Percentiles rank a stretch among this genome's conserved stretches.
These are phyloP conservation scores for Ceratobasidium theobromae DNA, from an alignment of 1,284 basidiomycete genomes.

Conservation along the genomic window DNA sequence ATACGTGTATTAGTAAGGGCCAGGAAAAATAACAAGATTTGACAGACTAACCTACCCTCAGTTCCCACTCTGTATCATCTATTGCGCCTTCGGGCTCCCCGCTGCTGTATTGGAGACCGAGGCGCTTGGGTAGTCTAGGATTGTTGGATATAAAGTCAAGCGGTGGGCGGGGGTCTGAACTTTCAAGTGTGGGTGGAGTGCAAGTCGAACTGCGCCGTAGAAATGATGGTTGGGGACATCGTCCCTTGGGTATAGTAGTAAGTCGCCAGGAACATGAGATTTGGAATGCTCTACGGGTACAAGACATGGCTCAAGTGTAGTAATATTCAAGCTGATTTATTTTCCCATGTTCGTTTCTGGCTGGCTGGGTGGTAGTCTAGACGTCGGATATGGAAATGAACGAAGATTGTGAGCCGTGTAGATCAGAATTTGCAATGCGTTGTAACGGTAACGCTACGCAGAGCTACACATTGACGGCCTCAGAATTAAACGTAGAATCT, in stretches of 20 bases:
- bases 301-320: no score
- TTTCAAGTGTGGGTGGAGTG: not conserved
- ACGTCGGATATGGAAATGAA: no score
- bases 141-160: conserved; percentile 15
- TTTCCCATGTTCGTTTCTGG: not conserved
- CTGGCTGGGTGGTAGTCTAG: no score
- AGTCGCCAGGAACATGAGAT: no score
- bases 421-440: no score
- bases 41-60: conserved; percentile 41
- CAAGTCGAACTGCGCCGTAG: not conserved
- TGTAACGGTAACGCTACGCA: no score
- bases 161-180: not conserved
- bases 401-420: no score
- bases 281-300: no score
- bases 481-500: no score
- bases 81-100: conserved; percentile 13
- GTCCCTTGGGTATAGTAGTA: no score
- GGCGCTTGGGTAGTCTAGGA: not conserved
- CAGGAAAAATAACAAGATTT: conserved; percentile 19
- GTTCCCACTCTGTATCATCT: conserved; percentile 44
- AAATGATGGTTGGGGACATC: no score
- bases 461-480: no score
- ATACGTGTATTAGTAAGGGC: conserved; percentile 1
- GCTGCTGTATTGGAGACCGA: not conserved
- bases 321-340: not conserved